Base-by-base conservation (phyloP, 2,329 filamentous ascomycete species). In the Dactylella cylindrospora region DNA sequence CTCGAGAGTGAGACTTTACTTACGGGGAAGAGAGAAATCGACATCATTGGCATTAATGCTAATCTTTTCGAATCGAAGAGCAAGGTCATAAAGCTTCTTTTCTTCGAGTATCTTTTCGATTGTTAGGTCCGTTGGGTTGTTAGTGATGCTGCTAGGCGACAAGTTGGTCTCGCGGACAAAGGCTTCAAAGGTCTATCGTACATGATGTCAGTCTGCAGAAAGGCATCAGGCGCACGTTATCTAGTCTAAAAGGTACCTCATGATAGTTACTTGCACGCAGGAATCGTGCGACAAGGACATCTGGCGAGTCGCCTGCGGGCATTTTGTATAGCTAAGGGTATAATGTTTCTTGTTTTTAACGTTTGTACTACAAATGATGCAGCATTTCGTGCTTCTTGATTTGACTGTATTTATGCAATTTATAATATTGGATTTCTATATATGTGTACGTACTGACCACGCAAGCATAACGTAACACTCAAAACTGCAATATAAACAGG, bases 201-300 rank as follows among this genome's bases (percentile, higher is more conserved):
- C n/a, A n/a, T n/a, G n/a, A n/a, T n/a, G n/a, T n/a, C n/a, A n/a
- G n/a, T n/a, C n/a, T n/a, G n/a, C n/a, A n/a, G n/a, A n/a, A n/a
- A 36, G 31, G 44, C 15, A 45, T 31, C 26, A 40, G 35, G 43
- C 10, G n/a, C n/a, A n/a, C n/a, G n/a, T n/a, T n/a, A n/a, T 15
- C 8, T 7, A 10, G 22, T 41, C 6, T 31, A 31, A 8, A 8
- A 31, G 28, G n/a, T 17, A 74, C 75, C 69, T 76, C 72, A 35
- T 67, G 68, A 53, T 74, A 76, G 28, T 72, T 72, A 60, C 73
- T 74, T 3, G 70, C 65, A 38, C 70, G 70, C 19, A 76, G 69
- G 44, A 72, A 76, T 3, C 71, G 72, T 19, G 75, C 75, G 13
- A 76, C 73, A 9, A 76, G 68, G 33, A 75, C 70, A 25, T 71